These are phyloP conservation scores for Exophiala lecanii-corni DNA, from an alignment of 2,329 filamentous ascomycete genomes.

Conservation along the genomic window DNA sequence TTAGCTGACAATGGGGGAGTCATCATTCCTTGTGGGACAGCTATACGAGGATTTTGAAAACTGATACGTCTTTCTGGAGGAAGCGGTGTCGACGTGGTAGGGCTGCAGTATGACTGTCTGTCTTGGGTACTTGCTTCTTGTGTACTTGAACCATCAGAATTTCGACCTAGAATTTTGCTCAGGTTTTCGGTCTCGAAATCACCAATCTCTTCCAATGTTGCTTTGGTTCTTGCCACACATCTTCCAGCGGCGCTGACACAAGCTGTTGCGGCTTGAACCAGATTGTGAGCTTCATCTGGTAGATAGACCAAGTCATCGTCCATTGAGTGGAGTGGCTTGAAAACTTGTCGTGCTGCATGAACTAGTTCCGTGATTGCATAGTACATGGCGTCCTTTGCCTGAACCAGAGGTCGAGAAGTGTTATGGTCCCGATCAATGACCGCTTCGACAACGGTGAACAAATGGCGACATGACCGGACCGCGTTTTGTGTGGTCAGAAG, in stretches of 20 bases:
- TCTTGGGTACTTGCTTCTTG: constrained; percentile 45
- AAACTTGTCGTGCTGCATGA: constrained; percentile 72
- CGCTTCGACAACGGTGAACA: constrained; percentile 74
- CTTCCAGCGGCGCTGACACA: constrained; percentile 89
- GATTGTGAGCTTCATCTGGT: constrained; percentile 69
- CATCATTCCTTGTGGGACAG: constrained; percentile 9
- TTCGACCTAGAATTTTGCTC: constrained; percentile 11
- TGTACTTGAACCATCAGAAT: constrained; percentile 30
- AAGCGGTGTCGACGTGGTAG: constrained; percentile 1
- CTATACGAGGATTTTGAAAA: constrained; percentile 8
- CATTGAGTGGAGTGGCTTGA: constrained; percentile 63
- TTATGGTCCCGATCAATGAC: constrained; percentile 73
- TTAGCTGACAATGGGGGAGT: constrained; percentile 17
- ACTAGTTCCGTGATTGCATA: constrained; percentile 75
- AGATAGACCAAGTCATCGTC: constrained; percentile 73
- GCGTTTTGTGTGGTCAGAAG: constrained; percentile 78
- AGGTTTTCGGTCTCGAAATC: constrained; percentile 63
- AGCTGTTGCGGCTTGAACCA: constrained; percentile 74
- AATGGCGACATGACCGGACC: constrained; percentile 71
- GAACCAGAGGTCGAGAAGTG: constrained; percentile 61
- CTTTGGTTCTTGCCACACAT: constrained; percentile 80
- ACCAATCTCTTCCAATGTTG: constrained; percentile 79
- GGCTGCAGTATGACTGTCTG: neutral
- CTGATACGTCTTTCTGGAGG: neutral
- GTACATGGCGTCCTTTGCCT: constrained; percentile 71